Conservation (phyloP, 768 basidiomycete species). For the Cyclocybe cylindracea region DNA sequence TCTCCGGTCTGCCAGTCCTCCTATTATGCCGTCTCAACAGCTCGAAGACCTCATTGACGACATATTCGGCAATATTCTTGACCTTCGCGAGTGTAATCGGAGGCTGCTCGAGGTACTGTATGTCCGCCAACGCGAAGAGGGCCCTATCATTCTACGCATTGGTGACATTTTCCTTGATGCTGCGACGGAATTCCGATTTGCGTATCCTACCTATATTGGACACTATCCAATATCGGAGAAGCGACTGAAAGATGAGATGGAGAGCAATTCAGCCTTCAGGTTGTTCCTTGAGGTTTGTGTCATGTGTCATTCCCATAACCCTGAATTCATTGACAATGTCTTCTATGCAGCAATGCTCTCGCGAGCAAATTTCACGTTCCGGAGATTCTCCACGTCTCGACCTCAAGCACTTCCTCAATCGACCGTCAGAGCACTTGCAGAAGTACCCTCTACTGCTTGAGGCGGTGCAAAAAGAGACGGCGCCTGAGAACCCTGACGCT, state of each 20-base stretch:
- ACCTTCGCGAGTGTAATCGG: conserved; percentile 82
- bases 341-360: conserved; percentile 40
- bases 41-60: conserved; percentile 87
- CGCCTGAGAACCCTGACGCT: conserved; percentile 74
- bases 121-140: conserved; percentile 85
- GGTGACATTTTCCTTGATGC: conserved; percentile 89
- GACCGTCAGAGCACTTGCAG: conserved; percentile 80
- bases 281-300: conserved; percentile 80
- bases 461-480: conserved; percentile 83
- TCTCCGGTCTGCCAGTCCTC: conserved; percentile 44
- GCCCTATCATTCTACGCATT: conserved; percentile 78
- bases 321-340: neutral
- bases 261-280: conserved; percentile 77
- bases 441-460: conserved; percentile 85
- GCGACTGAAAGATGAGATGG: conserved; percentile 83
- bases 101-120: conserved; percentile 84
- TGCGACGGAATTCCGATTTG: conserved; percentile 83
- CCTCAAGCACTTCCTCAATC: conserved; percentile 76
- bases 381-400: conserved; percentile 51
- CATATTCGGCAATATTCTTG: conserved; percentile 87
- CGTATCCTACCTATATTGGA: conserved; percentile 85
- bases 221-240: conserved; percentile 86
- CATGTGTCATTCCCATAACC: neutral
- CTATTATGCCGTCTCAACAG: conserved; percentile 46
- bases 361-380: conserved; percentile 36